These are phyloP conservation scores for Wickerhamiella vanderwaltii DNA, from an alignment of 805 yeast genomes.

Conservation along the genomic window DNA sequence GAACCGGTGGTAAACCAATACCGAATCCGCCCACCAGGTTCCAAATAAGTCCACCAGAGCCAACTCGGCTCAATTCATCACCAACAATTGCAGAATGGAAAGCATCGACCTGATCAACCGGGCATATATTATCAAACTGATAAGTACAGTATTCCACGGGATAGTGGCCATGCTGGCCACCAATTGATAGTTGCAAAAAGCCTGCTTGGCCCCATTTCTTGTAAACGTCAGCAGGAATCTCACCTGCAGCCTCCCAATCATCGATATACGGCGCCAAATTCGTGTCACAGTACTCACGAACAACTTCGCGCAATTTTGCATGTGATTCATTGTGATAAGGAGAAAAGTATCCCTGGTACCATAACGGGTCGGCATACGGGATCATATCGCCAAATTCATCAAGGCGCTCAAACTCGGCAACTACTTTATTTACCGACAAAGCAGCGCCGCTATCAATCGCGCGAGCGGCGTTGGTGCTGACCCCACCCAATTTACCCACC, in stretches of 20 bases:
- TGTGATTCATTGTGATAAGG: constrained; percentile 32
- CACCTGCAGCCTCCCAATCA: constrained; percentile 34
- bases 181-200: constrained; percentile 27
- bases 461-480: constrained; percentile 11
- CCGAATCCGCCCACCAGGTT: constrained; percentile 32
- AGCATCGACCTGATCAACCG: constrained; percentile 28
- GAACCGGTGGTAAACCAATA: constrained; percentile 33
- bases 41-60: constrained; percentile 34
- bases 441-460: background rate
- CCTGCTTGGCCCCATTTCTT: constrained; percentile 30
- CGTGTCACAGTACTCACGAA: constrained; percentile 32
- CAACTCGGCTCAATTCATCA: constrained; percentile 32
- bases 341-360: constrained; percentile 35
- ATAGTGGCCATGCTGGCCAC: constrained; percentile 25
- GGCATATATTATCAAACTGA: constrained; percentile 23
- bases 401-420: constrained; percentile 15
- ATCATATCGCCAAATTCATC: constrained; percentile 25
- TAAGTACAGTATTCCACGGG: constrained; percentile 28
- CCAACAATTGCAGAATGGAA: constrained; percentile 30
- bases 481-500: constrained; percentile 24
- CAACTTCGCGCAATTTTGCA: constrained; percentile 30
- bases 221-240: constrained; percentile 25
- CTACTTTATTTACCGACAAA: constrained; percentile 4
- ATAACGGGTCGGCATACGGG: constrained; percentile 33
- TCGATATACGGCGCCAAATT: constrained; percentile 30